Conservation (phyloP, 2,329 filamentous ascomycete genomes). For the Ceratocystis papillata region DNA sequence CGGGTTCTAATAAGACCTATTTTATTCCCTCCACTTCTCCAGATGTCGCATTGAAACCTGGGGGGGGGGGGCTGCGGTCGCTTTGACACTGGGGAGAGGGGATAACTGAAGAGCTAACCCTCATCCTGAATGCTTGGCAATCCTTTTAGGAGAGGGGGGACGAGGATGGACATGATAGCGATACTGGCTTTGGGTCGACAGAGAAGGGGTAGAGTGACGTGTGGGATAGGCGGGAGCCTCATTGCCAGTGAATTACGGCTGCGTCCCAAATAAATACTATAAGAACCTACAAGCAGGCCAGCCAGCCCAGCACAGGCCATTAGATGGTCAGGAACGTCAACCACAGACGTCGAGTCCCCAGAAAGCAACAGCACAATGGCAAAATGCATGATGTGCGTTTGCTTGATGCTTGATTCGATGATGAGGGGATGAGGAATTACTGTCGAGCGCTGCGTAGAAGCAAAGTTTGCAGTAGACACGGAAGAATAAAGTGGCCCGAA, state of each 20-base stretch:
- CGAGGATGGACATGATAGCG: neutral
- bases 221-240: neutral
- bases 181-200: neutral
- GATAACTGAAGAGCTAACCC: conserved; percentile 1
- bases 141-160: neutral
- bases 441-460: neutral
- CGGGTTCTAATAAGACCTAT: conserved; percentile 5
- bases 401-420: neutral
- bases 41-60: conserved; percentile 5
- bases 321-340: neutral
- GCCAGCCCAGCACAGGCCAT: neutral
- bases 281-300: neutral
- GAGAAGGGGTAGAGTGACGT: neutral
- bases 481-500: neutral
- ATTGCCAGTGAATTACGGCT: neutral
- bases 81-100: conserved; percentile 1
- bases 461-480: conserved; percentile 2
- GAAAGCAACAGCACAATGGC: conserved; percentile 3
- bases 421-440: neutral
- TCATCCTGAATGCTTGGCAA: conserved; percentile 10
- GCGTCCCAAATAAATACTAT: neutral
- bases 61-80: neutral
- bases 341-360: conserved; percentile 6
- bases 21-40: conserved; percentile 3
- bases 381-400: conserved; percentile 1